These are phyloP conservation scores for Aspergillus eucalypticola DNA, from an alignment of 2,329 filamentous ascomycete species.

Conservation along the genomic window DNA sequence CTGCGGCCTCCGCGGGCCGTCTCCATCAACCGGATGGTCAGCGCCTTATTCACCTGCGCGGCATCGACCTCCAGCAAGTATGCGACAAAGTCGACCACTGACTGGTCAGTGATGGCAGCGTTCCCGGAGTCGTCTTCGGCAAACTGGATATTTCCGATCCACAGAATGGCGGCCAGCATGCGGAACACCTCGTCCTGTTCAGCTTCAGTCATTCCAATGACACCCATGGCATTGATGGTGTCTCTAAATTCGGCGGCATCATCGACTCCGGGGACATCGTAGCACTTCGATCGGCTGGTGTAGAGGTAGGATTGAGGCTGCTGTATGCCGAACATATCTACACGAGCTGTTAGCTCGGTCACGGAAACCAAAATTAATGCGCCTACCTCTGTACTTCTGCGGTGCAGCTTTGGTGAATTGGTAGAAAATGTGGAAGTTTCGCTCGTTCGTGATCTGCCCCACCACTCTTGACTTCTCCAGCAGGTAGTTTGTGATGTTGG, in stretches of 20 bases:
- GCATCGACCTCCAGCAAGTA: constrained; percentile 89
- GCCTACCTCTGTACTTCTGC: constrained; percentile 68
- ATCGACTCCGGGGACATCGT: constrained; percentile 91
- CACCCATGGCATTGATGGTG: constrained; percentile 88
- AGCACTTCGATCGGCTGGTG: constrained; percentile 90
- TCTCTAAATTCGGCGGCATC: constrained; percentile 86
- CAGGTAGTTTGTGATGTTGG: constrained; percentile 97
- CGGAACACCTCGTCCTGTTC: constrained; percentile 98
- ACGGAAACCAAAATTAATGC: not conserved
- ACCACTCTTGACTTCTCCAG: constrained; percentile 94
- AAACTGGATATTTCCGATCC: constrained; percentile 94
- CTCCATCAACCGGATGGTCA: constrained; percentile 84
- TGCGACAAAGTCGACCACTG: constrained; percentile 89
- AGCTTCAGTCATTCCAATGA: constrained; percentile 82
- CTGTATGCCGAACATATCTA: constrained; percentile 83
- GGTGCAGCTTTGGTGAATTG: constrained; percentile 96
- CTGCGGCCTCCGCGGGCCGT: constrained; percentile 65
- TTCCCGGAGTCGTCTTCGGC: constrained; percentile 86
- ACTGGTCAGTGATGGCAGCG: constrained; percentile 81
- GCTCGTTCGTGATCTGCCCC: constrained; percentile 90
- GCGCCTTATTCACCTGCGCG: constrained; percentile 76
- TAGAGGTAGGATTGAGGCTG: constrained; percentile 91
- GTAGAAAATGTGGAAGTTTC: constrained; percentile 99
- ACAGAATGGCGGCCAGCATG: constrained; percentile 86
- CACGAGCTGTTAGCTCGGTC: constrained; percentile 10